A percentile compares a stretch with the other conserved stretches of the same genome.
These are phyloP conservation scores for Brassica nigra DNA, from an alignment of 345 rosid species.

Conservation along the genomic window DNA sequence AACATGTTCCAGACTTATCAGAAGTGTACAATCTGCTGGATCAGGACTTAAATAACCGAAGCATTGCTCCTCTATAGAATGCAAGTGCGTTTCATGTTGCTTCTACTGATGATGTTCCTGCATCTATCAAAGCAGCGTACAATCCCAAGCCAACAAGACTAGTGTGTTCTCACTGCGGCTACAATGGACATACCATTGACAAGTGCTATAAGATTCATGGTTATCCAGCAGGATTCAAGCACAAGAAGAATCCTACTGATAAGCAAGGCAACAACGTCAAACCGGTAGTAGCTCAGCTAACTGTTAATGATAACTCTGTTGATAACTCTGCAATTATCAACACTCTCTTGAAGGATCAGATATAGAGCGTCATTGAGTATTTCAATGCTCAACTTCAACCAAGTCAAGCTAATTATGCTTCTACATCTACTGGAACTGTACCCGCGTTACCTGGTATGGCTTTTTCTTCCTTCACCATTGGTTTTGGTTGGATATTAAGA, in stretches of 20 bases:
- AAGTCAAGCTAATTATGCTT: neutral
- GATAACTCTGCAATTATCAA: neutral
- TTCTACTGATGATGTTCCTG: neutral
- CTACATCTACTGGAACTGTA: neutral
- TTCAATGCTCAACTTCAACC: no score
- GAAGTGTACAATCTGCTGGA: neutral
- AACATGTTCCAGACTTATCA: neutral
- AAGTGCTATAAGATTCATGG: neutral
- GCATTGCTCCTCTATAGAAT: neutral
- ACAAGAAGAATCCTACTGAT: neutral
- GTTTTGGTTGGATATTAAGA: neutral
- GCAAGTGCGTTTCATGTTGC: neutral
- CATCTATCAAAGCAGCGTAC: neutral
- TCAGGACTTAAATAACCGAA: neutral
- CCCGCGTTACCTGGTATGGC: neutral
- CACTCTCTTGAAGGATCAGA: no score
- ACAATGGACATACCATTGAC: neutral
- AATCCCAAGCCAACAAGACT: neutral
- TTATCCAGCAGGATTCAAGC: neutral
- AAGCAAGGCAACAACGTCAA: neutral
- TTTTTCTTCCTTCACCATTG: neutral
- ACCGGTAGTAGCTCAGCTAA: neutral
- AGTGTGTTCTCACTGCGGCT: neutral
- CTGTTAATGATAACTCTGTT: no score
- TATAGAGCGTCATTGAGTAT: no score